Base-by-base conservation (phyloP, 805 yeast genomes). In the Ogataea ramenticola region DNA sequence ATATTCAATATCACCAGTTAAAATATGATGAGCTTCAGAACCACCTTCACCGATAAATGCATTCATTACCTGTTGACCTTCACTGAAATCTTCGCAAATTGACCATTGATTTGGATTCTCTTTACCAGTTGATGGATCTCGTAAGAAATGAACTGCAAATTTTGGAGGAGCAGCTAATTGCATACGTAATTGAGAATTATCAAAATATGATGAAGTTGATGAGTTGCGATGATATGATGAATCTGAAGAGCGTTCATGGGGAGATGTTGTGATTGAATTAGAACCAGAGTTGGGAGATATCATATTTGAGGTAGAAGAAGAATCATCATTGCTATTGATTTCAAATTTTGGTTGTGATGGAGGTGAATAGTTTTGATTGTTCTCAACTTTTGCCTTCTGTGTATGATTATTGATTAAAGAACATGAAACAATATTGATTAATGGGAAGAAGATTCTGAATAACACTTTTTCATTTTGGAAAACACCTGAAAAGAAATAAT, bases 41-140 rank as follows among this genome's bases (percentile, higher is more conserved):
- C 86, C 86, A 3, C 79, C 79, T 27, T 72, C 75, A 16, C 72
- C 71, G 27, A 71, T 66, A 56, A 68, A 78, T 0, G 93, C 91
- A 46, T 72, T 74, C 43, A 77, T 78, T 6, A 86, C 93, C 57
- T 85, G 91, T 54, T 82, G 88, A 14, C 86, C 90, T 54, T 85
- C 93, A 46, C 87, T 80, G 51, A 86, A 86, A 62, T 86, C 95
- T 46, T 83, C 91, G 61, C 91, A 84, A 22, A 83, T 80, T 1
- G 86, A 80, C 90, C 90, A 82, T 53, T 79, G 85, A 57, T 81
- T 81, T 21, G 71, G 60, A 49, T 73, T 68, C 34, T 72, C 68
- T 48, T 71, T 71, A 2, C 66, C 66, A 8, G 67, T 57, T 6
- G 56, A 58, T 42, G 71, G 71, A 16, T 77, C 77, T 52, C 76